phyloP scores from a whole-genome alignment of 1,284 basidiomycete species.

The Ceratobasidium sp. region DNA sequence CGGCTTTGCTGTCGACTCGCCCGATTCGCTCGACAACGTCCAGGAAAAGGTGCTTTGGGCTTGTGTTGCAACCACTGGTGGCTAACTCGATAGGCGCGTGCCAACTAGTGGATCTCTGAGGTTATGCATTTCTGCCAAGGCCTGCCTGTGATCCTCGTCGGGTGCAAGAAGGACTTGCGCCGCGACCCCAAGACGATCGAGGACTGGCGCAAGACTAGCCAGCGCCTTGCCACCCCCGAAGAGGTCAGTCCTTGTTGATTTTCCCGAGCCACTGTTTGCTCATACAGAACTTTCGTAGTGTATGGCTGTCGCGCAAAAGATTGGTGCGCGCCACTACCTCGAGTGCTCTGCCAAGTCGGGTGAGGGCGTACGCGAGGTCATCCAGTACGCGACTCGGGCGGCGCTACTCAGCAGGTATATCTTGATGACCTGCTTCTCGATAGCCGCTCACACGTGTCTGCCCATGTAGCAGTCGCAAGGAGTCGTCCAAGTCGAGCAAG shows the following conservation, averaged over 20 bases:
- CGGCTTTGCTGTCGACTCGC: conserved; percentile 92
- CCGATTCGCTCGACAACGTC: conserved; percentile 93
- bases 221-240: conserved; percentile 80
- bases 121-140: conserved; percentile 92
- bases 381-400: conserved; percentile 87
- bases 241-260: conserved; percentile 62
- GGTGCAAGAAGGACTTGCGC: conserved; percentile 91
- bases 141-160: conserved; percentile 89
- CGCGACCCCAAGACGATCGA: conserved; percentile 82
- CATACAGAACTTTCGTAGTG: conserved; percentile 66
- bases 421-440: neutral
- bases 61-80: neutral
- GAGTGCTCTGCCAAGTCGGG: conserved; percentile 92
- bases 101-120: conserved; percentile 86
- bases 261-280: neutral
- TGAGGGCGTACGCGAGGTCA: conserved; percentile 90
- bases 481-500: conserved; percentile 49
- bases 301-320: conserved; percentile 87
- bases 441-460: no score
- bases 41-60: conserved; percentile 90
- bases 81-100: conserved; percentile 17
- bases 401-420: conserved; percentile 67
- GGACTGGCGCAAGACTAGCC: conserved; percentile 82
- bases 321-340: no score
- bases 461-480: no score